Evolutionary conservation across 257 asterid genomes (phyloP), one percentile per base, ranked within the genome.

Genomic region (Perilla frutescens): DNA sequence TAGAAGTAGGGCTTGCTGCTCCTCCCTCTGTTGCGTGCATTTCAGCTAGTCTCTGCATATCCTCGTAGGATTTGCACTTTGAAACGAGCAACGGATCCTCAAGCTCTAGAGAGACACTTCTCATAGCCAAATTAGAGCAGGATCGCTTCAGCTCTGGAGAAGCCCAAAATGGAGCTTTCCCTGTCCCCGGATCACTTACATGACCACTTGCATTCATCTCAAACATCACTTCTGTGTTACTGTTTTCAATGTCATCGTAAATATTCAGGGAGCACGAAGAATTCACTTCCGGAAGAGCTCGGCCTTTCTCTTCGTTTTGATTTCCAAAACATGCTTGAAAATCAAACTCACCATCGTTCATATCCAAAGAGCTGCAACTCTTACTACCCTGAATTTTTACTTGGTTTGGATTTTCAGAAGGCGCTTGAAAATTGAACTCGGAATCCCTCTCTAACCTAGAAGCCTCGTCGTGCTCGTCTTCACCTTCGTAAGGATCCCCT

Each of bases 111-210:
- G 60, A 15, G 77, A 77, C 70, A 36, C 78, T 81, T 78, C 85
- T 81, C 56, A 69, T 80, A 34, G 76, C 85, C 62, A 81, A 53
- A 83, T 84, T 88, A 39, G 96, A 91, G 73, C 93, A 91, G 6
- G 96, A 86, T 10, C 94, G 93, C 74, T 61, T 56, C 55, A 91
- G 87, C 64, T 47, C 50, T 11, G 92, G 93, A 44, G 83, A 80
- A 43, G 81, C 86, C 87, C 76, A 86, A 65, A 81, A 74, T 20
- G 72, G 78, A 8, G 68, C 79, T 76, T 70, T 83, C 37, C 76
- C 85, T 20, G 59, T 60, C 57, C 96, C 96, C 2, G 91, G 96
- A 80, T 91, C 96, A 79, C 92, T 91, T 9, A 72, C 66, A 65
- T 87, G 88, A 12, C 93, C 97, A 77, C 80, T 77, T 31, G 60